phyloP scores from a whole-genome alignment of 2,329 filamentous ascomycete genomes.

The Pseudocercospora crystallina region DNA sequence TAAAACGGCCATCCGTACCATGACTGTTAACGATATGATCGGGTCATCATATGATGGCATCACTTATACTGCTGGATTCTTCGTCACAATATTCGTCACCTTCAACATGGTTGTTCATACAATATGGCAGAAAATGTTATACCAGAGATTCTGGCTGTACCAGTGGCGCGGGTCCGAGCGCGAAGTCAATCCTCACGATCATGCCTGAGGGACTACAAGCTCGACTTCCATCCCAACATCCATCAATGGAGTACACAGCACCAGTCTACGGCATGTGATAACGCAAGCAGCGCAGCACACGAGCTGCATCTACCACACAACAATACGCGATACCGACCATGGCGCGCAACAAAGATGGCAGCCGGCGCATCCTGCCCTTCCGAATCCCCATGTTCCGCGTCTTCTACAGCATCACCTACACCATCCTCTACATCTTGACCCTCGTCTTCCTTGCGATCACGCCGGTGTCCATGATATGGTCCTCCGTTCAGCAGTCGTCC shows the following conservation, averaged over 20 bases:
- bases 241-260: too few relatives aligned
- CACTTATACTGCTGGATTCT: too few relatives aligned
- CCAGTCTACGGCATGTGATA: slow-evolving; percentile 7
- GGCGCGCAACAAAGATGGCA: slow-evolving; percentile 14
- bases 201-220: too few relatives aligned
- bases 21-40: too few relatives aligned
- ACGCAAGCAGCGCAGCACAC: slow-evolving; percentile 11
- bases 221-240: neutral
- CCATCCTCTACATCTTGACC: slow-evolving; percentile 71
- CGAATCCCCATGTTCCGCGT: slow-evolving; percentile 68
- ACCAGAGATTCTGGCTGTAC: neutral
- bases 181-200: too few relatives aligned
- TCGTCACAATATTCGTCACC: neutral
- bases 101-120: neutral
- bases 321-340: slow-evolving; percentile 5
- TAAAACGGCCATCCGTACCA: too few relatives aligned
- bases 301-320: slow-evolving; percentile 13
- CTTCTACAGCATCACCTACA: slow-evolving; percentile 74
- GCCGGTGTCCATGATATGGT: slow-evolving; percentile 74
- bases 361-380: slow-evolving; percentile 34
- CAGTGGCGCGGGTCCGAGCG: too few relatives aligned
- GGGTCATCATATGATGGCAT: too few relatives aligned
- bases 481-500: slow-evolving; percentile 66
- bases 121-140: neutral
- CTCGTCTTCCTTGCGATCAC: slow-evolving; percentile 74